Evolutionary conservation across 306 rosid genomes (phyloP).

Genomic region (Herpetospermum pedunculosum): DNA sequence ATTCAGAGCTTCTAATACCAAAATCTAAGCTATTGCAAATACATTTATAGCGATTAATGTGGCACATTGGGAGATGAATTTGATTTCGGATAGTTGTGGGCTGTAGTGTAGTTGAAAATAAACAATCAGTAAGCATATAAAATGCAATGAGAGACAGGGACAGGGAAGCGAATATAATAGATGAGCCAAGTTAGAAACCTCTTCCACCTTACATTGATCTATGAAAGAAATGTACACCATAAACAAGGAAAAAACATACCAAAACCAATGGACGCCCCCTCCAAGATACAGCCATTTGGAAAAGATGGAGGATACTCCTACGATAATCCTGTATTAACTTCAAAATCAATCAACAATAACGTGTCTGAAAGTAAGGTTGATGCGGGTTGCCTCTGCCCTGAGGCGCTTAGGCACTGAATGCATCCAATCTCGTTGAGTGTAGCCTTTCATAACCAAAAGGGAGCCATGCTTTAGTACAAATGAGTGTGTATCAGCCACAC

Average conservation of each 20-base stretch:
- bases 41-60: background rate
- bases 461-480: constrained; percentile 80
- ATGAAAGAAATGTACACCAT: background rate
- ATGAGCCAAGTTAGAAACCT: constrained; percentile 1
- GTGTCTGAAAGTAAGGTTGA: constrained; percentile 86
- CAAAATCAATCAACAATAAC: constrained; percentile 16
- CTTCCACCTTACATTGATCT: background rate
- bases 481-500: constrained; percentile 36
- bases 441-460: constrained; percentile 78
- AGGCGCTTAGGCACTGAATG: constrained; percentile 85
- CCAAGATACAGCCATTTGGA: background rate
- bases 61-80: background rate
- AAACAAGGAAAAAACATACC: background rate
- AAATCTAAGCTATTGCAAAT: background rate
- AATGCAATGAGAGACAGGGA: background rate
- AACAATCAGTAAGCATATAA: background rate
- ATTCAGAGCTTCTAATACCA: background rate
- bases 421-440: constrained; percentile 90
- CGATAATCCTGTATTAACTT: background rate
- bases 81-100: background rate
- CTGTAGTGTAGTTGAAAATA: background rate
- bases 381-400: constrained; percentile 61
- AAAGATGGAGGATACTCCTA: background rate
- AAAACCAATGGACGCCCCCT: background rate
- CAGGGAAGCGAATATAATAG: background rate